These are phyloP conservation scores for Hymenoscyphus fraxineus DNA, from an alignment of 2,329 filamentous ascomycete species.

Conservation along the genomic window DNA sequence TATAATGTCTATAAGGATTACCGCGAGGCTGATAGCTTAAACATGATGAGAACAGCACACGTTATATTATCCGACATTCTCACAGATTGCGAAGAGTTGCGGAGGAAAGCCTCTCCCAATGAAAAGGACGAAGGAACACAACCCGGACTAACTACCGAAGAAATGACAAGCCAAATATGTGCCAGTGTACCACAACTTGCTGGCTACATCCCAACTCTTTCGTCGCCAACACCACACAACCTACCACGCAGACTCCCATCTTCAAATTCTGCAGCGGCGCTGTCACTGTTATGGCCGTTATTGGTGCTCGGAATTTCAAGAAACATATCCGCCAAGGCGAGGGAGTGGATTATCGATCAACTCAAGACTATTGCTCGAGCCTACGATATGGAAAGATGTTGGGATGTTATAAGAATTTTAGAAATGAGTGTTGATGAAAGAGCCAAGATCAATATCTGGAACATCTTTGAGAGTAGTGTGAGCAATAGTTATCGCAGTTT, in stretches of 20 bases:
- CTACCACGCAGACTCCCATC: not conserved
- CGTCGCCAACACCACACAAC: not conserved
- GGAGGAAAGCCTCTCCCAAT: not conserved
- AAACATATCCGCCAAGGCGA: not conserved
- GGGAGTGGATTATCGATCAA: slow-evolving; percentile 9
- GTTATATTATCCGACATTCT: slow-evolving; percentile 13
- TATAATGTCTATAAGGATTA: slow-evolving; percentile 19
- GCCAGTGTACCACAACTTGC: slow-evolving; percentile 13
- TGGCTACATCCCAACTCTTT: not conserved
- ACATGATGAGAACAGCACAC: slow-evolving; percentile 13
- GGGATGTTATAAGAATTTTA: not conserved
- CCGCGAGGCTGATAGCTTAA: slow-evolving; percentile 15
- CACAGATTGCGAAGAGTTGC: not conserved
- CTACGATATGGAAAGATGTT: slow-evolving; percentile 1
- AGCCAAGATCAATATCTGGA: slow-evolving; percentile 8
- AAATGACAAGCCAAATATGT: slow-evolving; percentile 8
- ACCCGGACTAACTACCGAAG: not conserved
- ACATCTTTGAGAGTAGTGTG: not conserved
- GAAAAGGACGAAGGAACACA: not conserved
- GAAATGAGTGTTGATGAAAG: not conserved
- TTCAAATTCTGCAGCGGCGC: slow-evolving; percentile 1
- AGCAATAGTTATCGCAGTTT: no score
- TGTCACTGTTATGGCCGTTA: slow-evolving; percentile 15
- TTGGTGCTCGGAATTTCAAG: slow-evolving; percentile 8
- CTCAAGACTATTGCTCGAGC: not conserved